Evolutionary conservation across 2,329 filamentous ascomycete species (phyloP).

Genomic region (Curvularia sp.): DNA sequence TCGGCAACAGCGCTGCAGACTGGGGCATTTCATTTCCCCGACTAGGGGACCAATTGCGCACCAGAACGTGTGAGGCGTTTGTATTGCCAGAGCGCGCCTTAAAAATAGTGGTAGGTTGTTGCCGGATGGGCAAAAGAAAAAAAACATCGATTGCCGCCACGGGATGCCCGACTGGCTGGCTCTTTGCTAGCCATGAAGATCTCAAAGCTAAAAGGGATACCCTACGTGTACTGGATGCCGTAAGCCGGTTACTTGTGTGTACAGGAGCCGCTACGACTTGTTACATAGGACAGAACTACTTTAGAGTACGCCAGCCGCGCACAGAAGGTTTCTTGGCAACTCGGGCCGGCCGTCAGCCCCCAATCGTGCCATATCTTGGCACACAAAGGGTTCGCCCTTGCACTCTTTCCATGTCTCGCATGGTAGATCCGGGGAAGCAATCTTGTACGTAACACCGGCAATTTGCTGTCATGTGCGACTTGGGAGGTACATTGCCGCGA

Average conservation of each 20-base stretch:
- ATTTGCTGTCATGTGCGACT: neutral
- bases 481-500: neutral
- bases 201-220: neutral
- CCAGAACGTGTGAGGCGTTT: slow-evolving; percentile 12
- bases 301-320: neutral
- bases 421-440: slow-evolving; percentile 17
- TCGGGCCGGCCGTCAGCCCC: slow-evolving; percentile 7
- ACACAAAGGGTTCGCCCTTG: neutral
- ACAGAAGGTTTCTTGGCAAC: slow-evolving; percentile 2
- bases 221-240: neutral
- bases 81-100: neutral
- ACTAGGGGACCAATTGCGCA: slow-evolving; percentile 14
- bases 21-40: slow-evolving; percentile 8
- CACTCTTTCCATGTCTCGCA: slow-evolving; percentile 6
- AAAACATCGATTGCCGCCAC: neutral
- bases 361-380: slow-evolving; percentile 4
- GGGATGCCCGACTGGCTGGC: slow-evolving; percentile 1
- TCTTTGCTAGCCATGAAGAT: slow-evolving; percentile 8
- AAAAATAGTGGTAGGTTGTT: neutral
- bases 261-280: slow-evolving; percentile 6
- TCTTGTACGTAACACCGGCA: slow-evolving; percentile 12
- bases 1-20: slow-evolving; percentile 2
- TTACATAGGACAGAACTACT: neutral
- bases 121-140: neutral
- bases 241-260: slow-evolving; percentile 1